Evolutionary conservation across 2,329 filamentous ascomycete genomes (phyloP), one percentile per base, ranked within the genome.

Genomic region (Alternaria sp.): DNA sequence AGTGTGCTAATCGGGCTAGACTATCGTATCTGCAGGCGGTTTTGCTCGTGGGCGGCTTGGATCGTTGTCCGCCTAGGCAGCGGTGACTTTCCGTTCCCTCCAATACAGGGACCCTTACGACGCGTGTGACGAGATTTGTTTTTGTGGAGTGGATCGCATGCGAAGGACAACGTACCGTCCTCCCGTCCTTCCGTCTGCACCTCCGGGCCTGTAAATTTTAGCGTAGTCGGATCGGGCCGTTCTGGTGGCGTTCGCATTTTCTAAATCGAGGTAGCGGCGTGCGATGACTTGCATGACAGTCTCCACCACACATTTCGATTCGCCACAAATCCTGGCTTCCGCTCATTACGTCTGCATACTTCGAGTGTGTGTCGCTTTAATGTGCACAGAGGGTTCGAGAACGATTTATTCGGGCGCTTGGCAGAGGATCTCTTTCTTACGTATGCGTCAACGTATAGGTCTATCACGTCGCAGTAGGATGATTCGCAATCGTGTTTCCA

Each of bases 371-470:
- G 22, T 4, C 22, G 4, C 4, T 0, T 24, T 5, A 24, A 0
- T 24, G 22, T 24, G 22, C 22, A 24, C 1, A 24, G 5, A 24
- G 0, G 22, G 22, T 0, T 1, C 22, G 1, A 24, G 22, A 1
- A 24, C 22, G 4, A 24, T 24, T 24, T 5, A 24, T 0, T 24
- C 4, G 22, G 22, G 22, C 22, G 22, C 22, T 24, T 24, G 22
- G 22, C 1, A 24, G 1, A 5, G 4, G 0, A 24, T 24, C 0
- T 24, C 1, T 0, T 24, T 24, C 22, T 24, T 24, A 24, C 22
- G 22, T 24, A 5, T 24, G 22, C 22, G 22, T 0, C 6, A 24
- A 24, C 22, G 22, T 24, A 0, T 1, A 24, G 22, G 22, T 24
- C 22, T 24, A 24, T 24, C 1, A 24, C 1, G 6, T 0, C 22